Evolutionary conservation across 192 early-diverging fungal genomes (phyloP), one percentile per base, ranked within the genome.

Genomic region (Backusella tarrabulga): DNA sequence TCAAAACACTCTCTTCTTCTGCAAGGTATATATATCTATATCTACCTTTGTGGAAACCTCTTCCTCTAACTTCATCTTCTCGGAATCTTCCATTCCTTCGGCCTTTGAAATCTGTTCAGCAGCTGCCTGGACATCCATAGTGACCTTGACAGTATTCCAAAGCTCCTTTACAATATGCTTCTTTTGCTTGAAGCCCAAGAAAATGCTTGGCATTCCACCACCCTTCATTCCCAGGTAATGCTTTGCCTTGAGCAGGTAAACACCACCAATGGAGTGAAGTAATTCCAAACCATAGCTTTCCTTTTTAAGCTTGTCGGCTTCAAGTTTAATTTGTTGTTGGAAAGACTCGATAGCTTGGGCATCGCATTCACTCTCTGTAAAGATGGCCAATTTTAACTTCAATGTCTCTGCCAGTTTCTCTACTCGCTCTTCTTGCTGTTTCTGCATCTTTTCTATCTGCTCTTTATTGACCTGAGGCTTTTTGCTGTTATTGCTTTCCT

Each of bases 201-300:
- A 83, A 2, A 83, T 73, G 29, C 81, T 76, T 14, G 81, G 81
- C 52, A 84, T 70, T 26, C 82, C 77, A 77, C 86, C 73, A 78
- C 91, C 83, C 60, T 80, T 80, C 32, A 84, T 74, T 36, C 83
- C 83, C 38, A 91, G 79, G 77, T 85, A 90, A 78, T 95, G 93
- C 50, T 91, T 88, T 21, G 94, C 90, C 80, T 94, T 95, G 67
- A 91, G 87, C 56, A 77, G 78, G 83, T 97, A 97, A 8, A 92
- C 91, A 81, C 88, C 88, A 52, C 96, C 96, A 79, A 96, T 90
- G 14, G 91, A 87, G 78, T 96, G 92, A 44, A 97, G 84, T 17
- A 97, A 87, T 83, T 96, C 95, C 29, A 95, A 87, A 14, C 96
- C 96, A 72, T 92, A 94, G 34, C 90, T 92, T 82, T 96, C 96